Conservation (phyloP, 2,329 filamentous ascomycete species). For the Camptophora hylomeconis region DNA sequence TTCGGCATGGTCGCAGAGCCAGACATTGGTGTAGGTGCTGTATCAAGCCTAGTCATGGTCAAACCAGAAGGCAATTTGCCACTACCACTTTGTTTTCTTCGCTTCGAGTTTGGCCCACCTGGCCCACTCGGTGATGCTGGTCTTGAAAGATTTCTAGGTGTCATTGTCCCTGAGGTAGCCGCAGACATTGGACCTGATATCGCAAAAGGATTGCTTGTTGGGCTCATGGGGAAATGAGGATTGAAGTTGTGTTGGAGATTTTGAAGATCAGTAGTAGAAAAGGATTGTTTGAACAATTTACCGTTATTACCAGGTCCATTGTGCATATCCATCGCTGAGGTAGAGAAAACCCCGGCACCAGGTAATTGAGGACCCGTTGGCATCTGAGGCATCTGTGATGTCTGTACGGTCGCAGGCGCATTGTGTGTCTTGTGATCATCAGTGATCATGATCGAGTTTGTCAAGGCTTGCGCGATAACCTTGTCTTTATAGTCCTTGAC, state of each 20-base stretch:
- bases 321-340: constrained; percentile 8
- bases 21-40: constrained; percentile 26
- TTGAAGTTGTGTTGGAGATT: constrained; percentile 41
- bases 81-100: constrained; percentile 63
- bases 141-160: constrained; percentile 54
- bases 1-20: constrained; percentile 23
- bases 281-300: constrained; percentile 34
- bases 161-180: constrained; percentile 34
- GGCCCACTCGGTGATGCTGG: constrained; percentile 58
- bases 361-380: constrained; percentile 29
- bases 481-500: constrained; percentile 68
- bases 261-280: constrained; percentile 52
- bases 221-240: constrained; percentile 27
- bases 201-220: constrained; percentile 24
- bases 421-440: constrained; percentile 89
- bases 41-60: constrained; percentile 72
- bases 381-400: constrained; percentile 17
- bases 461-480: constrained; percentile 71
- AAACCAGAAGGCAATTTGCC: constrained; percentile 58
- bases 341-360: constrained; percentile 30
- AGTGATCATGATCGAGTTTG: constrained; percentile 86
- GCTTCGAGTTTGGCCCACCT: constrained; percentile 58
- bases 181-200: constrained; percentile 26
- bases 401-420: constrained; percentile 27
- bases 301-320: constrained; percentile 5